phyloP scores from a whole-genome alignment of 345 rosid genomes.

The Eucalyptus marginata region DNA sequence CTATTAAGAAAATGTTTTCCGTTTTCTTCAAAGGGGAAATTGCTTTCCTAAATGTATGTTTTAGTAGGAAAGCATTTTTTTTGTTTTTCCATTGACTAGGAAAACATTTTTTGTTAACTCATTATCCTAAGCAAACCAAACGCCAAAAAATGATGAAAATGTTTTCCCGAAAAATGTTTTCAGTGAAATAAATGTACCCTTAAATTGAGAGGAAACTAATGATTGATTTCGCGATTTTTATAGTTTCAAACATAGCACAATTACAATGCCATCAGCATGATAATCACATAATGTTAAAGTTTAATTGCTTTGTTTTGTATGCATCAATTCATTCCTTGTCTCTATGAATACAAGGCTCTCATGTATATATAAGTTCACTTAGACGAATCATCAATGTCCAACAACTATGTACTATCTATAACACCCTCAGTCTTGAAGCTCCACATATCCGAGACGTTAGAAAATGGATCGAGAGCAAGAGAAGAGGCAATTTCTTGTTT shows the following conservation, averaged over 20 bases:
- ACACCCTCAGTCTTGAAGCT: background rate
- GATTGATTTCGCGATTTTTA: background rate
- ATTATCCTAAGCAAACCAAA: too few relatives aligned
- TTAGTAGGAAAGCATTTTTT: too few relatives aligned
- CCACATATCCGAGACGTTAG: background rate
- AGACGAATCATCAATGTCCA: background rate
- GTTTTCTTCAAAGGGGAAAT: too few relatives aligned
- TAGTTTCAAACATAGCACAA: background rate
- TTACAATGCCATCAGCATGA: background rate
- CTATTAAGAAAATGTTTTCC: too few relatives aligned
- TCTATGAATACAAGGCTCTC: background rate
- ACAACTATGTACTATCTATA: background rate
- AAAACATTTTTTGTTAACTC: too few relatives aligned
- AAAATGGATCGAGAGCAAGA: constrained; percentile 42
- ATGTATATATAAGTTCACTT: background rate
- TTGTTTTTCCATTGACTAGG: too few relatives aligned
- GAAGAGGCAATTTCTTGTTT: constrained; percentile 34
- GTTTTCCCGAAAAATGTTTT: too few relatives aligned
- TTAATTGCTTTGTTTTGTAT: background rate
- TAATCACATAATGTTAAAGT: background rate
- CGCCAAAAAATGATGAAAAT: too few relatives aligned
- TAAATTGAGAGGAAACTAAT: background rate
- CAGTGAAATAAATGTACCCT: too few relatives aligned
- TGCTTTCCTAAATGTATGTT: too few relatives aligned
- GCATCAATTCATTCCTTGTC: background rate